phyloP scores from a whole-genome alignment of 2,329 filamentous ascomycete genomes.

The Paraphoma chrysanthemicola region DNA sequence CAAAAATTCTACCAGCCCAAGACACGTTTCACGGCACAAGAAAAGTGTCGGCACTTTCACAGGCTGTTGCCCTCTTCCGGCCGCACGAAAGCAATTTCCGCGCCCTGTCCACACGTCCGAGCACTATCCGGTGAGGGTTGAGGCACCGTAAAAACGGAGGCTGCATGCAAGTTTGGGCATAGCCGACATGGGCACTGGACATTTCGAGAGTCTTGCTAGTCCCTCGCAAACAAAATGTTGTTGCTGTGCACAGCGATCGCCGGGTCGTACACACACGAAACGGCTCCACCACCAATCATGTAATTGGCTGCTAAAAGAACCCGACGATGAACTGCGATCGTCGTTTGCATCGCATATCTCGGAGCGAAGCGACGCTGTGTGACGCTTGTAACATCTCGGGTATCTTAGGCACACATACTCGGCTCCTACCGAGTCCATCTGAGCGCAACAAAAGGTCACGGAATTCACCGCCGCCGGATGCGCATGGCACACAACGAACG shows the following conservation, averaged over 20 bases:
- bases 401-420: slow-evolving; percentile 2
- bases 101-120: too few species aligned
- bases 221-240: too few species aligned
- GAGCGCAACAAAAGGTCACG: neutral
- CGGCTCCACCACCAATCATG: neutral
- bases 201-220: too few species aligned
- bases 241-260: too few species aligned
- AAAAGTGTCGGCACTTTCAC: neutral
- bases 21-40: neutral
- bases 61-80: neutral
- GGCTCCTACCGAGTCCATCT: neutral
- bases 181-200: too few species aligned
- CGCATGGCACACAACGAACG: neutral
- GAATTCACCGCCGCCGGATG: neutral
- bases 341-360: neutral
- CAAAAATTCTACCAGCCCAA: neutral
- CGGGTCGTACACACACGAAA: neutral
- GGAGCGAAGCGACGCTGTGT: neutral
- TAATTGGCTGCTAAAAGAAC: neutral
- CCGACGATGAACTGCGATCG: neutral
- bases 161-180: too few species aligned
- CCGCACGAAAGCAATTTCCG: neutral
- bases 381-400: neutral
- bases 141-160: too few species aligned
- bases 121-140: too few species aligned